phyloP scores from a whole-genome alignment of 495 filamentous ascomycete genomes.

The Penicillium paxilli region DNA sequence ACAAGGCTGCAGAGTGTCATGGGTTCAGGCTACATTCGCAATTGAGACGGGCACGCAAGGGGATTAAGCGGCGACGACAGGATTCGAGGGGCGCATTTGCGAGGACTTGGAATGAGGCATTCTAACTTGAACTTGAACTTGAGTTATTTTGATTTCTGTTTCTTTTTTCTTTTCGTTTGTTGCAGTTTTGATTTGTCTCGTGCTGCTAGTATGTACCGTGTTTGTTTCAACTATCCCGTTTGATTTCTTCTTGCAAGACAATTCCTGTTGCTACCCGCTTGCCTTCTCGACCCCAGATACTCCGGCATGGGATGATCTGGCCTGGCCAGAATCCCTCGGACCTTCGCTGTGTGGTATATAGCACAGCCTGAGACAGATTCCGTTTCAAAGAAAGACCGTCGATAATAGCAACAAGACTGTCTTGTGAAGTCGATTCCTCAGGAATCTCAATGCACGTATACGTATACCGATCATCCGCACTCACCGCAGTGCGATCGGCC shows the following conservation, averaged over 20 bases:
- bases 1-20: background rate
- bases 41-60: background rate
- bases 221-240: background rate
- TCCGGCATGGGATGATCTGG: conserved; percentile 48
- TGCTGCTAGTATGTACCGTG: no score
- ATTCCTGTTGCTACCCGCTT: conserved; percentile 37
- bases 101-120: background rate
- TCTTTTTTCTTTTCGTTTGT: background rate
- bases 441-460: conserved; percentile 37
- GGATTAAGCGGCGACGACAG: background rate
- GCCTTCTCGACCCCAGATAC: conserved; percentile 45
- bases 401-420: conserved; percentile 21
- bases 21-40: background rate
- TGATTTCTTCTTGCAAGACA: conserved; percentile 31
- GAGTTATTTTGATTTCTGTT: no score
- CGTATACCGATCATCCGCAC: conserved; percentile 17
- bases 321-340: conserved; percentile 26
- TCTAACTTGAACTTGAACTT: no score
- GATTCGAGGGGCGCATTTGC: background rate
- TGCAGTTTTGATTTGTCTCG: background rate
- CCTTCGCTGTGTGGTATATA: conserved; percentile 36
- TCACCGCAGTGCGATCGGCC: conserved; percentile 23
- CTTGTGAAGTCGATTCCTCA: conserved; percentile 15
- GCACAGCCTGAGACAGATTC: conserved; percentile 26
- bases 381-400: conserved; percentile 9